A percentile compares a stretch with the other conserved stretches of the same genome.
phyloP scores from a whole-genome alignment of 192 early-diverging fungal species.

The Bifiguratus adelaidae region DNA sequence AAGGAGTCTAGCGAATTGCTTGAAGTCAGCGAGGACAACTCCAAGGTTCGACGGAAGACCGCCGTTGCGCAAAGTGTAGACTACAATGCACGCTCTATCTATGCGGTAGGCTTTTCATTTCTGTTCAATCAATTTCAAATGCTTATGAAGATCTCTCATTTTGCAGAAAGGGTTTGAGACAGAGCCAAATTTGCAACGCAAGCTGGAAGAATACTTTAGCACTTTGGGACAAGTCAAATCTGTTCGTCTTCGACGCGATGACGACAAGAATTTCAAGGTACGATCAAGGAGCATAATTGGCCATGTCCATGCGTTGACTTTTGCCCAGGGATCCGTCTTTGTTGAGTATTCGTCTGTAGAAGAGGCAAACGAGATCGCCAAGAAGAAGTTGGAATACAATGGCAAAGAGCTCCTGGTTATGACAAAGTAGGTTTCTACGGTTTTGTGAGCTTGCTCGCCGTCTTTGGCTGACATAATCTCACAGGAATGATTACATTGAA shows the following conservation, averaged over 20 bases:
- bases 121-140: not conserved
- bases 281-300: not conserved
- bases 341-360: conserved; percentile 35
- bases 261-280: conserved; percentile 18
- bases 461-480: not conserved
- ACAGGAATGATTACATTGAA: conserved; percentile 4
- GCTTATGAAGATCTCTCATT: not conserved
- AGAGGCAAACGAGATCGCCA: conserved; percentile 33
- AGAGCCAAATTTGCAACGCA: conserved; percentile 18
- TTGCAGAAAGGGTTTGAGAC: conserved; percentile 5
- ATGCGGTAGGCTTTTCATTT: conserved; percentile 28
- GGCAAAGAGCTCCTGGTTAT: conserved; percentile 27
- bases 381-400: conserved; percentile 26
- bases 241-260: conserved; percentile 16
- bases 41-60: conserved; percentile 36
- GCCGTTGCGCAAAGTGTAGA: conserved; percentile 20
- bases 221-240: conserved; percentile 26
- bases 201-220: conserved; percentile 27
- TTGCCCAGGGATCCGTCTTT: conserved; percentile 33
- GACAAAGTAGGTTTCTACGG: conserved; percentile 24
- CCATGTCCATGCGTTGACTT: not conserved
- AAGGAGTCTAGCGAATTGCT: conserved; percentile 35
- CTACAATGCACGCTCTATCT: conserved; percentile 28
- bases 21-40: conserved; percentile 36
- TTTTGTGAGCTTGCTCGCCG: not conserved